Base-by-base conservation (phyloP, 1,284 basidiomycete species). In the Chondrostereum purpureum region DNA sequence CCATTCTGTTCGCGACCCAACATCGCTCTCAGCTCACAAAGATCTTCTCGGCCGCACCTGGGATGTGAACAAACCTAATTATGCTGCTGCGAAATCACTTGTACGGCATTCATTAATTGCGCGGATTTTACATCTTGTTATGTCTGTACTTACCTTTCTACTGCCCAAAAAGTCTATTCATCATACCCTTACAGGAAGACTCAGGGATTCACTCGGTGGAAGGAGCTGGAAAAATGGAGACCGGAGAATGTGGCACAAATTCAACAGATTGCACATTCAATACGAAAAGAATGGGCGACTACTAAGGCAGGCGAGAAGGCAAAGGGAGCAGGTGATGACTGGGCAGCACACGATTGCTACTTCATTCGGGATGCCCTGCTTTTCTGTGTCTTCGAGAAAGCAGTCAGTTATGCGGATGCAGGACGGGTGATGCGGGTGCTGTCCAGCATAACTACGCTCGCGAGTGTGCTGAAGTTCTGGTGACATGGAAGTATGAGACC, bases 371-470 rank as follows among this genome's bases (percentile, higher is more conserved):
- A 57, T 38, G 47, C 49, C 0, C 35, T 57, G 0, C 19, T 53
- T 2, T 57, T 61, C 50, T 56, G 51, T 42, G 50, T 51, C 38
- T 62, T 62, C 46, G 57, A 61, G 40, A 47, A 55, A 2, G 55
- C 55, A 1, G 55, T 62, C 24, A 50, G 50, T n/a, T 34, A 50
- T 47, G 59, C 53, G 4, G 59, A 62, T 51, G 47, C 59, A 4
- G 59, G 60, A 3, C 46, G 51, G 2, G 48, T 61, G 16, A 37
- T 59, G 4, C 52, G 55, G 1, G 60, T 4, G 57, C 51, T 19
- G 51, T 55, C 6, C 54, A 51, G 21, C 55, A 59, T 40, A 62
- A 62, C 45, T 62, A 62, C 44, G 60, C 58, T 12, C 51, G 56
- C 4, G 61, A 62, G 47, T 59, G 58, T 45, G 46, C 49, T 8